phyloP scores from a whole-genome alignment of 2,329 filamentous ascomycete species.

The Zasmidium cellare region DNA sequence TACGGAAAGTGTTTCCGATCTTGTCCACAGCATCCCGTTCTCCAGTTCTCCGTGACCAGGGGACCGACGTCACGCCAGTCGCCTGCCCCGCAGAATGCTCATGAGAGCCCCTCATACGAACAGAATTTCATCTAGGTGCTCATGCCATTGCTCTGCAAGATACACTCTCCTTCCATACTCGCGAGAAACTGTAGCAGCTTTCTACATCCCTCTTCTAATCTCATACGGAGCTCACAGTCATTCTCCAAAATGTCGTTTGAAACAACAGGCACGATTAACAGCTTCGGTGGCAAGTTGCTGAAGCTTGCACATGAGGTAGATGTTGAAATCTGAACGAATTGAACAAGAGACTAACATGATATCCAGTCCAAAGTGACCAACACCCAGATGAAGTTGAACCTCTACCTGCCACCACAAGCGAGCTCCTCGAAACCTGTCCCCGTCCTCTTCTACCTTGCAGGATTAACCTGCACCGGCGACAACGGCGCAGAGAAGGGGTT shows the following conservation, averaged over 20 bases:
- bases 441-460: slow-evolving; percentile 88
- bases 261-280: slow-evolving; percentile 84
- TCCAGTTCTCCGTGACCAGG: neutral
- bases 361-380: slow-evolving; percentile 67
- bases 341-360: neutral
- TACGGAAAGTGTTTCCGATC: slow-evolving; percentile 1
- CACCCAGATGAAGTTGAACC: slow-evolving; percentile 88
- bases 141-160: slow-evolving; percentile 13
- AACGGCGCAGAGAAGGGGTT: slow-evolving; percentile 78
- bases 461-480: slow-evolving; percentile 91
- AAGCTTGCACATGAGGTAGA: slow-evolving; percentile 75
- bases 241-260: slow-evolving; percentile 70
- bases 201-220: neutral
- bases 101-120: slow-evolving; percentile 2
- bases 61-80: slow-evolving; percentile 6
- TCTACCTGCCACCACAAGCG: slow-evolving; percentile 81
- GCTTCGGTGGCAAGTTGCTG: slow-evolving; percentile 90
- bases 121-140: slow-evolving; percentile 11
- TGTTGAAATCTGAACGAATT: neutral
- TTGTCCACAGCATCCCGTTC: neutral
- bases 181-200: neutral
- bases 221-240: neutral
- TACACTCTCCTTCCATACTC: neutral
- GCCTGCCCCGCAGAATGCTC: neutral
- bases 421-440: slow-evolving; percentile 66